Percentiles rank a stretch among this genome's conserved stretches.
phyloP scores from a whole-genome alignment of 2,329 filamentous ascomycete species.

The Verticillium zaregamsianum region DNA sequence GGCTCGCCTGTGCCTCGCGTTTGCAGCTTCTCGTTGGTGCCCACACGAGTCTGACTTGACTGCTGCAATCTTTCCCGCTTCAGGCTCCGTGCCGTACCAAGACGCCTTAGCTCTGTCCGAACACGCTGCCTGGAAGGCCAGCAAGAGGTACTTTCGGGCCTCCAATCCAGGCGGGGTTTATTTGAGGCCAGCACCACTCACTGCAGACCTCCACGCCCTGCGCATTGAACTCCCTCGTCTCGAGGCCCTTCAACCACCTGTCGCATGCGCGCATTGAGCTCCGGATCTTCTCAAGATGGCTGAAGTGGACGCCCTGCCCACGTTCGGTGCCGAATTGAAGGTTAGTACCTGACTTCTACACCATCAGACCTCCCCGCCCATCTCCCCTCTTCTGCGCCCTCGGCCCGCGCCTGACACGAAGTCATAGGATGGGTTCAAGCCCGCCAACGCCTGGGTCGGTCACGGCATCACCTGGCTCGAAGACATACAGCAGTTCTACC shows the following conservation, averaged over 20 bases:
- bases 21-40: neutral
- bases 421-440: slow-evolving; percentile 86
- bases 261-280: slow-evolving; percentile 16
- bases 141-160: neutral
- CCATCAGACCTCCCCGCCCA: neutral
- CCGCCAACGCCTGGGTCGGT: slow-evolving; percentile 86
- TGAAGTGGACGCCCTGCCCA: slow-evolving; percentile 76
- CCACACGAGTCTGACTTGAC: neutral
- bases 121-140: neutral
- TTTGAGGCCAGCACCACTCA: slow-evolving; percentile 1
- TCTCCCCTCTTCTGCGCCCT: neutral
- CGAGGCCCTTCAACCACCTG: neutral
- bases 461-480: slow-evolving; percentile 93
- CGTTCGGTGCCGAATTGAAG: slow-evolving; percentile 93
- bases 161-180: neutral
- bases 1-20: neutral
- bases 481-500: slow-evolving; percentile 95
- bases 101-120: neutral
- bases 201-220: neutral
- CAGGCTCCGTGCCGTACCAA: neutral
- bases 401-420: slow-evolving; percentile 8
- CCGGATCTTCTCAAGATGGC: slow-evolving; percentile 55
- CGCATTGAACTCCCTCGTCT: neutral
- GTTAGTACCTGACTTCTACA: slow-evolving; percentile 38
- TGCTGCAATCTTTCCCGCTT: neutral